A percentile compares a stretch with the other conserved stretches of the same genome.
Evolutionary conservation across 805 yeast genomes (phyloP).

Genomic region (Candida tallmaniae): DNA sequence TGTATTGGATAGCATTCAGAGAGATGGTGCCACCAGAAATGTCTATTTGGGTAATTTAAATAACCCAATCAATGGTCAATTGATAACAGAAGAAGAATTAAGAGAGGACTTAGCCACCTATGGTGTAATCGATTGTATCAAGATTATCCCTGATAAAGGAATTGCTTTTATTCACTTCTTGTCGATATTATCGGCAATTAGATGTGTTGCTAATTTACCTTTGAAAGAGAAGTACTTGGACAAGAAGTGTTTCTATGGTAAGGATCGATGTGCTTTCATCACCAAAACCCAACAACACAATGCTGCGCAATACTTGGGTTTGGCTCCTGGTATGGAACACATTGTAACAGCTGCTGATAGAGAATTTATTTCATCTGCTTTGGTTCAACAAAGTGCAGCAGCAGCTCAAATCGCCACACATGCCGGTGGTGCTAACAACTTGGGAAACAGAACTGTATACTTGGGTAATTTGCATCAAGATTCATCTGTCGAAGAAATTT

Average conservation of each 20-base stretch:
- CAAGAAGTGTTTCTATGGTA: slow-evolving; percentile 84
- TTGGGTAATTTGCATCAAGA: slow-evolving; percentile 87
- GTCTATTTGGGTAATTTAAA: slow-evolving; percentile 83
- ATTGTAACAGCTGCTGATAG: slow-evolving; percentile 66
- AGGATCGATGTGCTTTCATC: slow-evolving; percentile 91
- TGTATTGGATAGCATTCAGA: slow-evolving; percentile 69
- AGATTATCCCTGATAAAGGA: slow-evolving; percentile 73
- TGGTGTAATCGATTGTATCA: slow-evolving; percentile 84
- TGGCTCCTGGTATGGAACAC: slow-evolving; percentile 86
- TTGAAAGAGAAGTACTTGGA: slow-evolving; percentile 62
- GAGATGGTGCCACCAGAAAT: slow-evolving; percentile 90
- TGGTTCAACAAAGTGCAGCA: slow-evolving; percentile 92
- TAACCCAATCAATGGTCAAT: slow-evolving; percentile 45
- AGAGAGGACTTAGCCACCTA: slow-evolving; percentile 60
- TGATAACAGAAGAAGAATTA: slow-evolving; percentile 60
- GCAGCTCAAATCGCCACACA: slow-evolving; percentile 96
- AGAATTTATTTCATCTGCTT: slow-evolving; percentile 62
- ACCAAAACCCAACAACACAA: slow-evolving; percentile 95
- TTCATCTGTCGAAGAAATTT: slow-evolving; percentile 84
- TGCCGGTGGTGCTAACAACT: slow-evolving; percentile 88
- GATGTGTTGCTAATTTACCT: slow-evolving; percentile 75
- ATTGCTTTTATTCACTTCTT: slow-evolving; percentile 90
- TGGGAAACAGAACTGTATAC: slow-evolving; percentile 92
- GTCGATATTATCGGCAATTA: slow-evolving; percentile 79
- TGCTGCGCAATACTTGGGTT: slow-evolving; percentile 91